phyloP scores from a whole-genome alignment of 2,329 filamentous ascomycete species.

The Fusarium sp. region DNA sequence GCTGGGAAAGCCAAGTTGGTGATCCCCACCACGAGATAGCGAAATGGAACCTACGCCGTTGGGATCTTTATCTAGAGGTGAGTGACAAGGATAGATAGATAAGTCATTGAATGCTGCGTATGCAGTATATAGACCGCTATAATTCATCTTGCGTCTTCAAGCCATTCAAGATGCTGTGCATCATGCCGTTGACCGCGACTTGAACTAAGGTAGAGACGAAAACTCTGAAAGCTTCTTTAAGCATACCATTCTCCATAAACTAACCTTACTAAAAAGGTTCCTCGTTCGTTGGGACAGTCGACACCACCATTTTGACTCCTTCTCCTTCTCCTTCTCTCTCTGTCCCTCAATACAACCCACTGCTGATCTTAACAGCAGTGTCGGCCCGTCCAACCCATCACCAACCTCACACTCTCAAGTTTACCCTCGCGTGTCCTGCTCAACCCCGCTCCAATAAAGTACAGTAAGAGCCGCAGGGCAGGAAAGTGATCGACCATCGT shows the following conservation, averaged over 20 bases:
- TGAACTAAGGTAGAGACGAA: not conserved
- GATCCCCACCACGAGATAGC: slow-evolving; percentile 12
- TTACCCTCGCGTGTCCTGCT: not conserved
- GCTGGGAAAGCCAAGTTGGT: slow-evolving; percentile 32
- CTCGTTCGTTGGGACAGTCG: not conserved
- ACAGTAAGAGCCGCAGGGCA: slow-evolving; percentile 23
- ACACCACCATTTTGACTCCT: slow-evolving; percentile 11
- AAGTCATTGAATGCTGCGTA: not conserved
- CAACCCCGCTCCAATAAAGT: slow-evolving; percentile 14
- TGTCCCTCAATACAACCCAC: not conserved
- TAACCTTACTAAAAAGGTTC: slow-evolving; percentile 33
- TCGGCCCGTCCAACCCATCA: slow-evolving; percentile 31
- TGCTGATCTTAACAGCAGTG: slow-evolving; percentile 12
- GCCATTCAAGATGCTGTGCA: not conserved
- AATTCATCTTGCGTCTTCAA: not conserved
- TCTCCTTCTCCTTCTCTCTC: not conserved
- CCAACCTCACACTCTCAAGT: slow-evolving; percentile 14
- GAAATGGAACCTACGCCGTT: slow-evolving; percentile 4
- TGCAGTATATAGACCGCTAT: slow-evolving; percentile 4
- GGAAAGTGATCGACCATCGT: slow-evolving; percentile 20
- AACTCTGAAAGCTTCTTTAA: slow-evolving; percentile 26
- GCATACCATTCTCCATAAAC: slow-evolving; percentile 24
- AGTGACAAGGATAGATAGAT: not conserved
- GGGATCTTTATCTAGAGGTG: not conserved
- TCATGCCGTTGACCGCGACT: not conserved